Evolutionary conservation across 129 eudicot species (phyloP), one percentile per base, ranked within the genome.

Genomic region (Sambucus nigra): DNA sequence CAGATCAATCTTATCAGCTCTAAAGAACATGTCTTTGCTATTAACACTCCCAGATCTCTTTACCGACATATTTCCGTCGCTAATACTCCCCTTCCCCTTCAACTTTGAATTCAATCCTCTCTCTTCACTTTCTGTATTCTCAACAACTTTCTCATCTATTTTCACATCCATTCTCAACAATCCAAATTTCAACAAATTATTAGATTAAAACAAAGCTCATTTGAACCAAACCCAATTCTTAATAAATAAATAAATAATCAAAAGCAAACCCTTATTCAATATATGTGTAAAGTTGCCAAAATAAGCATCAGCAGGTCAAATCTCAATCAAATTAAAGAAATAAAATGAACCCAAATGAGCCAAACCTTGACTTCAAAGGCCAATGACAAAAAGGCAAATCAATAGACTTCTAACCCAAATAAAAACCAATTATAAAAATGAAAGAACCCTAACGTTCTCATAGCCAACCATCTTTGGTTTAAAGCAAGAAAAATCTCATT

Each of bases 1-100:
- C 12, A 91, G 85, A 72, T 91, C 99, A 53, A 91, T 70, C 35
- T 82, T 59, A 69, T 91, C 99, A 18, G 99, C 99, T 61, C 99
- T 78, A 38, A 86, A 73, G 59, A 91, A 24, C 95, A 76, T 76
- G 56, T 91, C 94, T 57, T 80, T 86, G 62, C 76, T 76, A 67
- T 94, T 89, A 14, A 70, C 35, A 48, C 72, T 78, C 14, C 73
- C 82, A 11, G 61, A 60, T 60, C 71, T 53, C 71, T 19, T 72
- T 62, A 46, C n/a, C n/a, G n/a, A n/a, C n/a, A n/a, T n/a, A n/a
- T n/a, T n/a, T n/a, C n/a, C n/a, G n/a, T n/a, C n/a, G n/a, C n/a
- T n/a, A n/a, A n/a, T n/a, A n/a, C n/a, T n/a, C n/a, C n/a, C n/a
- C n/a, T n/a, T n/a, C n/a, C n/a, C n/a, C n/a, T n/a, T n/a, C n/a